phyloP scores from a whole-genome alignment of 257 asterid genomes.

The Solanum neorickii region DNA sequence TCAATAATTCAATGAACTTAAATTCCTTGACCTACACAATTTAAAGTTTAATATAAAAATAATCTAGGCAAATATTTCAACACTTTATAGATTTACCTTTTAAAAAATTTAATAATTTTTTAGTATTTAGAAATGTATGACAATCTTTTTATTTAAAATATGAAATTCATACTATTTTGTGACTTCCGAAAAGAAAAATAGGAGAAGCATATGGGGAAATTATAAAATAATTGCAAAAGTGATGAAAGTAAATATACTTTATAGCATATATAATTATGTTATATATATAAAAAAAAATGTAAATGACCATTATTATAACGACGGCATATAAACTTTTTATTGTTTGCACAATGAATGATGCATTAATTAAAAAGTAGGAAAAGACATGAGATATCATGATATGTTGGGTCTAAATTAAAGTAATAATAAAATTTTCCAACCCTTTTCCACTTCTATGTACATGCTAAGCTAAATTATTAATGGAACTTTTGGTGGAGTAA shows the following conservation, averaged over 20 bases:
- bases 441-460: slow-evolving; percentile 15
- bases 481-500: slow-evolving; percentile 3
- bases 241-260: background rate
- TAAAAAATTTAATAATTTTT: background rate
- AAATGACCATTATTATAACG: background rate
- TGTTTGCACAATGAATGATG: background rate
- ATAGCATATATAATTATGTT: too few species aligned
- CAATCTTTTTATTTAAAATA: background rate
- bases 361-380: background rate
- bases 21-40: background rate
- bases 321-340: background rate
- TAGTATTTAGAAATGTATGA: background rate
- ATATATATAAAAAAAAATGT: background rate
- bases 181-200: background rate
- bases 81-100: background rate
- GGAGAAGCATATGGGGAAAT: background rate
- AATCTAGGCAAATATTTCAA: background rate
- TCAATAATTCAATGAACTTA: background rate
- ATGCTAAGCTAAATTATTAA: slow-evolving; percentile 5
- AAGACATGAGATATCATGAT: background rate
- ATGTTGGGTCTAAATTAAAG: background rate
- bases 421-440: slow-evolving; percentile 1
- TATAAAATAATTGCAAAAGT: background rate
- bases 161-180: background rate
- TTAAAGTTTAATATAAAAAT: background rate